phyloP scores from a whole-genome alignment of 2,329 filamentous ascomycete species.

The Ramularia collo-cygni region DNA sequence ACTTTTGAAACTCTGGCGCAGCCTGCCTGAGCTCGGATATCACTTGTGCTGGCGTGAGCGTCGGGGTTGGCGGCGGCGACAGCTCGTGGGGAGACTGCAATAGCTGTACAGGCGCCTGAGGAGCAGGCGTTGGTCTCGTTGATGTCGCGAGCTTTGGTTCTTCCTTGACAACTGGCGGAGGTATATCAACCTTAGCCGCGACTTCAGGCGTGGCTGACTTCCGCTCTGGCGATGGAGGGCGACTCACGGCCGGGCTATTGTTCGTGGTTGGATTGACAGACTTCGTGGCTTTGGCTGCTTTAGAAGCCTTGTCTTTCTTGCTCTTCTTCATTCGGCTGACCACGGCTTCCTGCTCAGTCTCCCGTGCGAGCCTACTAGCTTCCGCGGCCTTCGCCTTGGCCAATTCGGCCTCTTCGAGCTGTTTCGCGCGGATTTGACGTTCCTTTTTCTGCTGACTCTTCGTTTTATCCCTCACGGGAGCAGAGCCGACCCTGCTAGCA shows the following conservation, averaged over 20 bases:
- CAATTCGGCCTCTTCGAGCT: constrained; percentile 33
- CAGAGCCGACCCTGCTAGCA: constrained; percentile 55
- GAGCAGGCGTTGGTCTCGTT: constrained; percentile 10
- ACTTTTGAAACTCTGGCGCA: constrained; percentile 28
- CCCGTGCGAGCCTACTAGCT: constrained; percentile 41
- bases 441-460: constrained; percentile 76
- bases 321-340: constrained; percentile 78
- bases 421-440: constrained; percentile 35
- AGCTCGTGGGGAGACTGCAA: constrained; percentile 24
- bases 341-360: constrained; percentile 60
- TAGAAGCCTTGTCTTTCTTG: constrained; percentile 52
- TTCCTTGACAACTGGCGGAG: constrained; percentile 3
- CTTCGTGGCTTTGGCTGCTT: constrained; percentile 21
- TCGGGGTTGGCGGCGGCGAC: constrained; percentile 28
- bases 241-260: constrained; percentile 25
- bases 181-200: neutral
- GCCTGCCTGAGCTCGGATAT: constrained; percentile 27
- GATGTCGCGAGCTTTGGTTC: constrained; percentile 17
- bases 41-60: constrained; percentile 27
- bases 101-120: constrained; percentile 4
- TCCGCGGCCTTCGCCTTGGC: constrained; percentile 44
- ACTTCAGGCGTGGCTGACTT: constrained; percentile 6
- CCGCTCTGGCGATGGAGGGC: constrained; percentile 16
- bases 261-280: constrained; percentile 19
- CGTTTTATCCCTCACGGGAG: constrained; percentile 61